Percentiles rank a stretch among this genome's conserved stretches.
phyloP scores from a whole-genome alignment of 2,329 filamentous ascomycete species.

The Fusarium metavorans region DNA sequence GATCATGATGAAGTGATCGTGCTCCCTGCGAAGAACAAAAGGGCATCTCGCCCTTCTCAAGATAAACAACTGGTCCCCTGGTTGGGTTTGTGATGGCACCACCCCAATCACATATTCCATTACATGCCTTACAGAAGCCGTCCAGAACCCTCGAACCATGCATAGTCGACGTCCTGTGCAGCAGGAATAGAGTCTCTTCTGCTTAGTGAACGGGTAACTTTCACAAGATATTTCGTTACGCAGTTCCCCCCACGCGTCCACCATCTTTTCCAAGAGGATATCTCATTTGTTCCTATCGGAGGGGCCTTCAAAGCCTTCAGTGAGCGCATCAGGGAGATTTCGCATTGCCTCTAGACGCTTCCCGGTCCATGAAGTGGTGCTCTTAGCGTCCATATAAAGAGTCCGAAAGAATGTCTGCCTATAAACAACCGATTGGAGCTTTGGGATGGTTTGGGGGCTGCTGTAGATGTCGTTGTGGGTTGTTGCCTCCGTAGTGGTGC shows the following conservation, averaged over 20 bases:
- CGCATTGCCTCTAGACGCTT: not conserved
- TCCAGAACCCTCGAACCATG: not conserved
- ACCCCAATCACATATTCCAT: not conserved
- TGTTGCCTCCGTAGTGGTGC: too few relatives aligned
- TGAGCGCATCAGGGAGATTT: too few relatives aligned
- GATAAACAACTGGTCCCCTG: not conserved
- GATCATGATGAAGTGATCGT: not conserved
- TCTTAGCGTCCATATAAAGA: not conserved
- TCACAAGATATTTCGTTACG: fast-evolving
- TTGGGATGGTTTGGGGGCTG: too few relatives aligned
- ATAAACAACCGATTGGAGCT: not conserved
- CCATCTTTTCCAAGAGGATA: not conserved
- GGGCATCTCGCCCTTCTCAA: not conserved
- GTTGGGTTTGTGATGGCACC: not conserved
- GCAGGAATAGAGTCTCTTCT: not conserved
- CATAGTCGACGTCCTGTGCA: not conserved
- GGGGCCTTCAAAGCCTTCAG: too few relatives aligned
- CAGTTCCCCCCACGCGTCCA: not conserved
- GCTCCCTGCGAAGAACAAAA: not conserved
- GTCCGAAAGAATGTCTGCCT: not conserved
- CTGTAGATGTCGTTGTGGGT: too few relatives aligned
- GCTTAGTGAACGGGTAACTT: not conserved
- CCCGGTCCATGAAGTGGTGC: not conserved
- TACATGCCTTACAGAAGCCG: too few relatives aligned
- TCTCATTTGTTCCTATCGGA: too few relatives aligned